Conservation (phyloP, 1,284 basidiomycete species). For the Mycosarcoma mackinlayi region DNA sequence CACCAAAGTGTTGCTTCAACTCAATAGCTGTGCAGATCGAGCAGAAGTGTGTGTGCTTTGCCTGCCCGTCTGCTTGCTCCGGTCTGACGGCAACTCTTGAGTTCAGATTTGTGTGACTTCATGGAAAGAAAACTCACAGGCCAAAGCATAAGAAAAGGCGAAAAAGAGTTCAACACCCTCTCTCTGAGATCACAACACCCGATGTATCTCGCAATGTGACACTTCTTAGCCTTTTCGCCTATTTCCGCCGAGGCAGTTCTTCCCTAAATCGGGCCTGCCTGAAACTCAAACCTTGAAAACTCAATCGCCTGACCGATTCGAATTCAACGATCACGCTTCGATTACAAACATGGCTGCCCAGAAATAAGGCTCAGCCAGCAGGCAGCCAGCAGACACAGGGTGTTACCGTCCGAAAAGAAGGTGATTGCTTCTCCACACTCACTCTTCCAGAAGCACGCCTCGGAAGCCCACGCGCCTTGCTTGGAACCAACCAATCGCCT, state of each 20-base stretch:
- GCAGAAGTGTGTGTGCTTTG: not conserved
- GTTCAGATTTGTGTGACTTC: not conserved
- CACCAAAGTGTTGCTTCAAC: conserved; percentile 2
- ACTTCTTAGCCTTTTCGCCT: no score
- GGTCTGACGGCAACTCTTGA: not conserved
- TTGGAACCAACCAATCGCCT: no score
- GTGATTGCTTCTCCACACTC: no score
- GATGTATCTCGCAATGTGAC: no score
- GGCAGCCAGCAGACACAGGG: no score
- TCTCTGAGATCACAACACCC: conserved; percentile 1
- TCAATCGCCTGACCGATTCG: no score
- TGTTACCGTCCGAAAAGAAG: conserved; percentile 4
- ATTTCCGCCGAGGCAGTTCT: no score
- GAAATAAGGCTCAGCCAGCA: not conserved
- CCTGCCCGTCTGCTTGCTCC: conserved; percentile 1
- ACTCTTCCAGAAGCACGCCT: no score
- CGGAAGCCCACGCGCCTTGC: no score
- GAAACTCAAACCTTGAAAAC: no score
- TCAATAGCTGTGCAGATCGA: conserved; percentile 6
- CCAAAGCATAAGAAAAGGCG: not conserved
- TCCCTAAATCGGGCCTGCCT: conserved; percentile 3
- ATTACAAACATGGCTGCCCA: conserved; percentile 18
- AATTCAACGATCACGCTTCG: conserved; percentile 15
- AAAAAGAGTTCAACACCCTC: conserved; percentile 8
- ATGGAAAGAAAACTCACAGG: conserved; percentile 1